phyloP scores from a whole-genome alignment of 2,329 filamentous ascomycete genomes.

The Leptosphaerulina australis region DNA sequence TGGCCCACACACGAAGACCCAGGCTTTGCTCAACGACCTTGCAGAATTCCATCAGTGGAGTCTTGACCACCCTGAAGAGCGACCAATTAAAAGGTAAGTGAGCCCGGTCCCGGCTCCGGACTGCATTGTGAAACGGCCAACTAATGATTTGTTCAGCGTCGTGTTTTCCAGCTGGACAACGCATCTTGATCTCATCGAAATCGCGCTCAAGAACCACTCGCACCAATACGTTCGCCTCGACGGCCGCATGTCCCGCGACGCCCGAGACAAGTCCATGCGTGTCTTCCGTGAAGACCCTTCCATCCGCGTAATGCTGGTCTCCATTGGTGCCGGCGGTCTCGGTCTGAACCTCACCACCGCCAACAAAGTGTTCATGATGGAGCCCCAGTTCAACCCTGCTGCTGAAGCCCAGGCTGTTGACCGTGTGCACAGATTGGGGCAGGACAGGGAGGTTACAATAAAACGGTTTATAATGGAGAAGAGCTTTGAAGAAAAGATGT shows the following conservation, averaged over 20 bases:
- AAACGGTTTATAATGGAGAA: slow-evolving; percentile 86
- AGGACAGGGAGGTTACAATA: slow-evolving; percentile 86
- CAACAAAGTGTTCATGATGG: slow-evolving; percentile 93
- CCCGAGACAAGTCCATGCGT: slow-evolving; percentile 77
- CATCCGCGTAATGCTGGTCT: slow-evolving; percentile 84
- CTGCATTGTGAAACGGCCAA: neutral
- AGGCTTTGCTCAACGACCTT: slow-evolving; percentile 77
- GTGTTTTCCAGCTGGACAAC: slow-evolving; percentile 97
- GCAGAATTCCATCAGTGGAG: slow-evolving; percentile 68
- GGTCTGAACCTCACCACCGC: slow-evolving; percentile 89
- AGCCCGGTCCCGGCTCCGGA: neutral
- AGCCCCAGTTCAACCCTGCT: slow-evolving; percentile 96
- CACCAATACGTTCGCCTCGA: slow-evolving; percentile 83
- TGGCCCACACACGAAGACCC: slow-evolving; percentile 91
- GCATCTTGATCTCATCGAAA: slow-evolving; percentile 88
- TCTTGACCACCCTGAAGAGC: slow-evolving; percentile 64
- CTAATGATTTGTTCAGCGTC: slow-evolving; percentile 59
- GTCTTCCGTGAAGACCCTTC: slow-evolving; percentile 73
- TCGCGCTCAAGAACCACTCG: slow-evolving; percentile 71
- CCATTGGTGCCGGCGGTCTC: slow-evolving; percentile 88
- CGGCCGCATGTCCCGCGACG: slow-evolving; percentile 79
- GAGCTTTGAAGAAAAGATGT: slow-evolving; percentile 94
- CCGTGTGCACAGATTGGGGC: slow-evolving; percentile 70
- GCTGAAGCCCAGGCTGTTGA: slow-evolving; percentile 94
- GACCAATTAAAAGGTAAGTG: slow-evolving; percentile 73